These are phyloP conservation scores for Yarrowia galli DNA, from an alignment of 1,139 yeast genomes.

Conservation along the genomic window DNA sequence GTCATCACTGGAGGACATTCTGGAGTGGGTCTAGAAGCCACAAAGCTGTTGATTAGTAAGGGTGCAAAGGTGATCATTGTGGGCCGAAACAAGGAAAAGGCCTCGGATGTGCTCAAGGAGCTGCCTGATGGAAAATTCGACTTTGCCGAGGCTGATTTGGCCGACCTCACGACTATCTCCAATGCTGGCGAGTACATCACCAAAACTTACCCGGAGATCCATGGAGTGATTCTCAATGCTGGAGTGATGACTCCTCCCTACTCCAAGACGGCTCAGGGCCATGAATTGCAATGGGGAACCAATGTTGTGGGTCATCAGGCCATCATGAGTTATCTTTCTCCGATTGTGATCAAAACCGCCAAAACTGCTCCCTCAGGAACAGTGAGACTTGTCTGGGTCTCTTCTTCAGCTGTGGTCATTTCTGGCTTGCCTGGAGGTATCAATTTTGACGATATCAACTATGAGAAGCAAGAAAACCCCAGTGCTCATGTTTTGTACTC, in stretches of 20 bases:
- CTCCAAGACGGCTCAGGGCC: slow-evolving; percentile 54
- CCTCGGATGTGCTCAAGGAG: slow-evolving; percentile 50
- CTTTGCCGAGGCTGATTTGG: slow-evolving; percentile 52
- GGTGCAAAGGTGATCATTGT: slow-evolving; percentile 57
- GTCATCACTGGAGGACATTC: slow-evolving; percentile 59
- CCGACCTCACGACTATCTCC: slow-evolving; percentile 57
- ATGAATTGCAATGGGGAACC: slow-evolving; percentile 58
- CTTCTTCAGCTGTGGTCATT: slow-evolving; percentile 49
- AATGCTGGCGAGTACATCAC: slow-evolving; percentile 51
- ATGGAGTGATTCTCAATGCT: slow-evolving; percentile 60
- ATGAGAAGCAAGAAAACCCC: slow-evolving; percentile 39
- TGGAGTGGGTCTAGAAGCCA: slow-evolving; percentile 58
- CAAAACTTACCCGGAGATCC: slow-evolving; percentile 44
- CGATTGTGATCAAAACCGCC: slow-evolving; percentile 54
- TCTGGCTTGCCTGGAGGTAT: slow-evolving; percentile 55
- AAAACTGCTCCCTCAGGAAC: slow-evolving; percentile 42
- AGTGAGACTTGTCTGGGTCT: slow-evolving; percentile 57
- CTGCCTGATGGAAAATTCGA: slow-evolving; percentile 41
- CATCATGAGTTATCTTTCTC: slow-evolving; percentile 56
- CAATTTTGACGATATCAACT: slow-evolving; percentile 53
- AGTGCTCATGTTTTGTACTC: slow-evolving; percentile 49
- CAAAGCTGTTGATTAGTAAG: slow-evolving; percentile 54
- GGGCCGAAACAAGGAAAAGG: slow-evolving; percentile 53
- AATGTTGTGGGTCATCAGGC: slow-evolving; percentile 61
- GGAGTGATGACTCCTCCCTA: slow-evolving; percentile 58